Base-by-base conservation (phyloP, 139 green algal species). In the Closterium sp. region DNA sequence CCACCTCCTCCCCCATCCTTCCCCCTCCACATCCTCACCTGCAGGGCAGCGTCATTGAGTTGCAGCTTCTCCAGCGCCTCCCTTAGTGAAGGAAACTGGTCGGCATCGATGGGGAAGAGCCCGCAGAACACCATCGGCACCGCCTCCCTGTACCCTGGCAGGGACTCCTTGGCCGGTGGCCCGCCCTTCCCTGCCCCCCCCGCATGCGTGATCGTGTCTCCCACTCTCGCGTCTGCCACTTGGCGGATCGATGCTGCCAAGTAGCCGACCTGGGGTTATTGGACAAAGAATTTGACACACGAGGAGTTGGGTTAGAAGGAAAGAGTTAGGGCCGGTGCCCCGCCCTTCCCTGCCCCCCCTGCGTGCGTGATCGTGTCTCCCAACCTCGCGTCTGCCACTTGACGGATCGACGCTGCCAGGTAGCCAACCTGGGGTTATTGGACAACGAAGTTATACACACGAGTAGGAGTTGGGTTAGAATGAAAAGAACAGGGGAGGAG, bases 101-200 rank as follows among this genome's bases (percentile, higher is more conserved):
- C 90, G 76, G 88, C 89, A 21, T 95, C 93, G 33, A 92, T 98
- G 66, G 98, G 98, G 94, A 99, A 99, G 30, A 99, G 95, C 32
- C 98, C 98, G 94, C 97, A 99, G 95, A 97, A 99, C 87, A 99
- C 98, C 97, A 98, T 99, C 10, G 98, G 97, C 96, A 96, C 94
- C 32, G 97, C 97, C 85, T 99, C 96, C 91, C 30, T 32, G 88
- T 91, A 91, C 33, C 88, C 88, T 4, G 88, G 88, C 23, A 91
- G 38, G 16, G 4, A 3, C 43, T 85, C 81, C 32, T 84, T 34
- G 21, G 34, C 96, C 89, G 5, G 85, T 55, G 36, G 36, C 4
- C 36, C 36, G 4, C 36, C 36, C 36, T 55, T 55, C 4, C 36
- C 36, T 55, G 36, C 36, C 6, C 36, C 36, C 36, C 99, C 34